Conservation (phyloP, 345 rosid species). For the Brassica juncea region DNA sequence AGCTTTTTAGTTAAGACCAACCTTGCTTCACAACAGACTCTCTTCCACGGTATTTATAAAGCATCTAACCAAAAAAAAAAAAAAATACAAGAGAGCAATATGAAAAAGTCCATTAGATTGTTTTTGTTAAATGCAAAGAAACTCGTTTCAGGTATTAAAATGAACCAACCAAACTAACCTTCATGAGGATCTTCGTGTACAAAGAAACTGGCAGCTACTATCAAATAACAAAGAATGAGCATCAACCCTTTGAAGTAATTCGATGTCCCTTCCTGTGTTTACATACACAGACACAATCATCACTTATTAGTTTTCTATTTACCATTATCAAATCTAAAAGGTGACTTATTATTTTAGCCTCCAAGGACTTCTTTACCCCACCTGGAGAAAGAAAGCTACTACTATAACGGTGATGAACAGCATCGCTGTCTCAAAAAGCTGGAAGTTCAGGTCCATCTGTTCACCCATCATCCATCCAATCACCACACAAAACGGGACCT, state of each 20-base stretch:
- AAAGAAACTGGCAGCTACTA: slow-evolving; percentile 85
- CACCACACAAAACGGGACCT: slow-evolving; percentile 85
- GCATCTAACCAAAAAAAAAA: slow-evolving; percentile 20
- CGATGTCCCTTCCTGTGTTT: slow-evolving; percentile 76
- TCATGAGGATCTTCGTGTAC: slow-evolving; percentile 62
- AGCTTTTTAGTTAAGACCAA: slow-evolving; percentile 24
- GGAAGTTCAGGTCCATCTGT: slow-evolving; percentile 86
- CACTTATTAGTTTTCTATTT: not conserved
- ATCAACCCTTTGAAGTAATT: slow-evolving; percentile 84
- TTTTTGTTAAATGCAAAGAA: not conserved
- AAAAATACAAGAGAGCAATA: not conserved
- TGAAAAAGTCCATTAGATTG: not conserved
- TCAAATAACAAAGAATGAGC: slow-evolving; percentile 84
- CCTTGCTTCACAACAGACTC: slow-evolving; percentile 36
- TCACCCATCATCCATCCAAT: slow-evolving; percentile 81
- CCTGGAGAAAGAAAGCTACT: slow-evolving; percentile 86
- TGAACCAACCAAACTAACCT: slow-evolving; percentile 35
- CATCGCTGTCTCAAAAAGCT: slow-evolving; percentile 87
- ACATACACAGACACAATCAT: slow-evolving; percentile 12
- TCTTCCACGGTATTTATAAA: slow-evolving; percentile 26
- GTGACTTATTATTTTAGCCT: too few relatives aligned
- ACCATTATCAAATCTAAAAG: not conserved
- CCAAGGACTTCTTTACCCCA: slow-evolving; percentile 25
- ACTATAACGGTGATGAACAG: slow-evolving; percentile 80
- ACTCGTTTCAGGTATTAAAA: not conserved